These are phyloP conservation scores for Bryum argenteum DNA, from an alignment of 225 moss, liverwort and hornwort species.

Conservation along the genomic window DNA sequence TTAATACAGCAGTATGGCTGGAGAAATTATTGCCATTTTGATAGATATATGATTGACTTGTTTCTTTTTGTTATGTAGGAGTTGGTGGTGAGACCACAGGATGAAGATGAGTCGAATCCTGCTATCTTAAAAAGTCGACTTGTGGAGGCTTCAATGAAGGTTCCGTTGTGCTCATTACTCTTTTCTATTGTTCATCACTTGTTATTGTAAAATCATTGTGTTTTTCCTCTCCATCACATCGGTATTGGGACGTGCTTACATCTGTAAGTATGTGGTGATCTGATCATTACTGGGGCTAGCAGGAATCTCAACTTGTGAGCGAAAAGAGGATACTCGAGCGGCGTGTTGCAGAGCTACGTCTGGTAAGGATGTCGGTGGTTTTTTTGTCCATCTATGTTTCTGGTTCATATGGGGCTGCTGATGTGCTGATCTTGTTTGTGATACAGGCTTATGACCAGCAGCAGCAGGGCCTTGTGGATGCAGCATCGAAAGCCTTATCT, in stretches of 20 bases:
- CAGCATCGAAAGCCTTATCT: slow-evolving; percentile 94
- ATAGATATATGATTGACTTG: not conserved
- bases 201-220: not conserved
- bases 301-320: slow-evolving; percentile 89
- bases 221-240: not conserved
- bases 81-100: slow-evolving; percentile 61
- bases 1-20: not conserved
- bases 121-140: slow-evolving; percentile 64
- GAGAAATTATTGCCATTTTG: not conserved
- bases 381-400: not conserved
- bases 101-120: slow-evolving; percentile 56
- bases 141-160: slow-evolving; percentile 77
- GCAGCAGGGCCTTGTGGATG: slow-evolving; percentile 95
- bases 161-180: slow-evolving; percentile 17
- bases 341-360: slow-evolving; percentile 90
- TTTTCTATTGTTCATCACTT: slow-evolving; percentile 12
- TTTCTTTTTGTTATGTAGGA: slow-evolving; percentile 49
- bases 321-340: slow-evolving; percentile 95
- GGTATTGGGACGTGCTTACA: not conserved
- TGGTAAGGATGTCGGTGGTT: slow-evolving; percentile 49
- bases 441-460: slow-evolving; percentile 96
- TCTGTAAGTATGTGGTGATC: slow-evolving; percentile 5
- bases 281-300: slow-evolving; percentile 20
- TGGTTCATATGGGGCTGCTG: slow-evolving; percentile 18
- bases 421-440: slow-evolving; percentile 19